Evolutionary conservation across 2,329 filamentous ascomycete species (phyloP).

Genomic region (Nigrospora osmanthi): DNA sequence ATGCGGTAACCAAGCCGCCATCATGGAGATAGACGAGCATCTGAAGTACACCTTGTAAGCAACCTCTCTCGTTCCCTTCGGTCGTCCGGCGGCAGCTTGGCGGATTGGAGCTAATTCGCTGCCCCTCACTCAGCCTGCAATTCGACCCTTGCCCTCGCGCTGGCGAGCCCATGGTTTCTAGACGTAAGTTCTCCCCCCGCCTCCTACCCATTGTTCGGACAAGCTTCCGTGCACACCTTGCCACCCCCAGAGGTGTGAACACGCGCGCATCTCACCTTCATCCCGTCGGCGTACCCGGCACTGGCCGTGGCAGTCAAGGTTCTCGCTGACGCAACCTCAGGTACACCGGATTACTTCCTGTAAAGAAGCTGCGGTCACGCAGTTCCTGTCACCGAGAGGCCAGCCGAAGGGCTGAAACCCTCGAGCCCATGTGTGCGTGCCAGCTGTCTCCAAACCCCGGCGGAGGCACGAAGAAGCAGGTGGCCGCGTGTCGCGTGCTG

Average conservation of each 20-base stretch:
- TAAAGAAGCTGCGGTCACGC: conserved; percentile 33
- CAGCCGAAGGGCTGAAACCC: no score
- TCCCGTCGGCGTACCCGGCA: background rate
- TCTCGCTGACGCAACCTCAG: conserved; percentile 26
- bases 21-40: conserved; percentile 99
- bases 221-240: no score
- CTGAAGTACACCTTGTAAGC: conserved; percentile 99
- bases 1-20: conserved; percentile 98
- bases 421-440: no score
- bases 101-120: conserved; percentile 7
- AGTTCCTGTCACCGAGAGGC: background rate
- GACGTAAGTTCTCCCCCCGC: conserved; percentile 47
- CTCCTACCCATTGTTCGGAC: background rate
- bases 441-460: no score
- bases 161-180: conserved; percentile 97
- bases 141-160: conserved; percentile 97
- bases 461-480: no score
- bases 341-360: conserved; percentile 97
- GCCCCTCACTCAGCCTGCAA: conserved; percentile 64
- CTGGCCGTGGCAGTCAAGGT: conserved; percentile 10
- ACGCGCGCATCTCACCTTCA: no score
- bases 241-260: no score
- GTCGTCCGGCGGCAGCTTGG: background rate
- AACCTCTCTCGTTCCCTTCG: background rate
- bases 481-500: no score